Evolutionary conservation across 352 stramenopile genomes (phyloP), one percentile per base, ranked within the genome.

Genomic region (Discostella stelligera): DNA sequence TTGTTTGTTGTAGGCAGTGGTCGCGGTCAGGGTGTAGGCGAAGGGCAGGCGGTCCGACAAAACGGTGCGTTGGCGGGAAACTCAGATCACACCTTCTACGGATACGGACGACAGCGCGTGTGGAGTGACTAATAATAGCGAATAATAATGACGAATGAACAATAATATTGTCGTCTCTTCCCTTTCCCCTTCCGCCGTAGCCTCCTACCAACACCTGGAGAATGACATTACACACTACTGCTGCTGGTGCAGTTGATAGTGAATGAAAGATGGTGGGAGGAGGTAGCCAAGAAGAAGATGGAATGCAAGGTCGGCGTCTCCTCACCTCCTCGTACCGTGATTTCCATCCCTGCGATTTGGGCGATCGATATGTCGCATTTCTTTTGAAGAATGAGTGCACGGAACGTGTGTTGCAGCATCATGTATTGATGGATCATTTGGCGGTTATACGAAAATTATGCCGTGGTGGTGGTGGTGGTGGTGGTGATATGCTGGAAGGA

Each of bases 341-440:
- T 20, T 77, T 74, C 54, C 27, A 66, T 48, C 72, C 72, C 44
- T 21, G 44, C 44, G 74, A 82, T n/a, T 18, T 77, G 2, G 74
- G 74, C 2, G 74, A 77, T 70, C 60, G 74, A 27, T 82, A 72
- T 54, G 67, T 77, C 13, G 7, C 49, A 7, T 82, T 82, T 37
- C 48, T 82, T 0, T 54, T 82, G 2, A 52, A 63, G 39, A 74
- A 77, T 63, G 74, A 82, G 50, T 32, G 25, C 13, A 77, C 74
- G 14, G 39, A 59, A 21, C 41, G 63, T n/a, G 60, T 41, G 0
- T 21, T 82, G 21, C 50, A 58, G 10, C 25, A 25, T 9, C 68
- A 66, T 46, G 66, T 82, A 6, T 13, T 73, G 4, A 21, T 60
- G 18, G 74, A 82, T 61, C 74, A 82, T 39, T 66, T 55, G 10